These are phyloP conservation scores for Acorus calamus DNA, from an alignment of 106 monocot species.

Conservation along the genomic window DNA sequence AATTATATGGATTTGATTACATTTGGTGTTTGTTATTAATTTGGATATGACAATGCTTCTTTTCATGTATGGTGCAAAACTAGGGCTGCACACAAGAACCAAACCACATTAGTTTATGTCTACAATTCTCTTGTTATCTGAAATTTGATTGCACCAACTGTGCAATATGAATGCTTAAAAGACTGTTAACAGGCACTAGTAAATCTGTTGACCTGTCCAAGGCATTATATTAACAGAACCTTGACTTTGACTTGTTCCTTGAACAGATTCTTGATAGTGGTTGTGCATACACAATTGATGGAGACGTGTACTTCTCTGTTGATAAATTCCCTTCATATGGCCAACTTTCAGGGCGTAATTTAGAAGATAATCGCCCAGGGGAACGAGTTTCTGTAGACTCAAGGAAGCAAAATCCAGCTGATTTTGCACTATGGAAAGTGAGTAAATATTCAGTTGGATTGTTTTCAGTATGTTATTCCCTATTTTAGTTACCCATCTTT, in stretches of 20 bases:
- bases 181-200: too few species aligned
- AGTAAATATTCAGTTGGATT: not conserved
- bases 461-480: constrained; percentile 1
- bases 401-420: constrained; percentile 89
- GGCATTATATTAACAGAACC: too few species aligned
- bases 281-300: constrained; percentile 65
- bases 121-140: too few species aligned
- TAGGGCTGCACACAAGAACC: too few species aligned
- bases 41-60: too few species aligned
- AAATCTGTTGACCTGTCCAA: too few species aligned
- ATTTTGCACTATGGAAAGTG: constrained; percentile 99
- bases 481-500: not conserved
- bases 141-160: too few species aligned
- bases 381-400: constrained; percentile 83
- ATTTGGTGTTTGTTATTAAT: too few species aligned
- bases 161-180: too few species aligned
- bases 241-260: constrained; percentile 2
- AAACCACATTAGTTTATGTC: too few species aligned
- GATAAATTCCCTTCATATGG: constrained; percentile 88
- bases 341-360: constrained; percentile 68
- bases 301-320: constrained; percentile 91
- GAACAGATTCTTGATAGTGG: constrained; percentile 84
- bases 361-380: constrained; percentile 90
- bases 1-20: too few species aligned
- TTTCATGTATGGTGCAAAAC: too few species aligned